Base-by-base conservation (phyloP, 2,329 filamentous ascomycete species). In the Polytolypa hystricis region DNA sequence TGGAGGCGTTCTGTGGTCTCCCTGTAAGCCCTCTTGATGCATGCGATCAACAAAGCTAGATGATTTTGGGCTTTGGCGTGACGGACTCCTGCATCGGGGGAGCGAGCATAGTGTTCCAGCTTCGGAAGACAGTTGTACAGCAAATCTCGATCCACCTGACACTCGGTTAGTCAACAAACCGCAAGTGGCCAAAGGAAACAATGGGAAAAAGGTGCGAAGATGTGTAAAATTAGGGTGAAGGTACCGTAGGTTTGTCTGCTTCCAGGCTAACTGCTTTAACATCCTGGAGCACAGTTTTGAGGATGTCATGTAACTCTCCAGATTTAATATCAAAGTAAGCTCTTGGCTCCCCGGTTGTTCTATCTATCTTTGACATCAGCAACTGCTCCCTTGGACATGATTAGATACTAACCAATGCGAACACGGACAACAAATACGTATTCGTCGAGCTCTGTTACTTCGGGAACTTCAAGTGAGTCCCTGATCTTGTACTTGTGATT, bases 271-370 rank as follows among this genome's bases (percentile, higher is more conserved):
- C 40, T 21, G 46, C 50, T 21, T 48, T 49, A 38, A 58, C 48
- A 28, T 53, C 44, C 33, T 46, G 29, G 30, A 61, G 37, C 26
- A 60, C 49, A 17, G 42, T 46, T 36, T 48, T 44, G 23, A 61
- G 42, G 28, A 50, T 45, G 33, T 58, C 52, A 41, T 50, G 48
- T 32, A 60, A 42, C 16, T 35, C 39, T 42, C 50, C 41, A 14
- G 53, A 59, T 41, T 58, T 59, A 16, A 61, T 49, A 39, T 58
- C 43, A 33, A 54, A 33, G 39, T 47, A 52, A 15, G 41, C 35
- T 18, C 40, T 55, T 19, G 44, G 35, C 31, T 53, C 35, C 36
- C 46, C 35, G 28, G 42, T 48, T 19, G 41, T 47, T 19, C 41
- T 42, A 18, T 54, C 52, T 53, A 35, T 39, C 41, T 5, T 37